Base-by-base conservation (phyloP, 2,329 filamentous ascomycete species). In the Scytalidium sp. region DNA sequence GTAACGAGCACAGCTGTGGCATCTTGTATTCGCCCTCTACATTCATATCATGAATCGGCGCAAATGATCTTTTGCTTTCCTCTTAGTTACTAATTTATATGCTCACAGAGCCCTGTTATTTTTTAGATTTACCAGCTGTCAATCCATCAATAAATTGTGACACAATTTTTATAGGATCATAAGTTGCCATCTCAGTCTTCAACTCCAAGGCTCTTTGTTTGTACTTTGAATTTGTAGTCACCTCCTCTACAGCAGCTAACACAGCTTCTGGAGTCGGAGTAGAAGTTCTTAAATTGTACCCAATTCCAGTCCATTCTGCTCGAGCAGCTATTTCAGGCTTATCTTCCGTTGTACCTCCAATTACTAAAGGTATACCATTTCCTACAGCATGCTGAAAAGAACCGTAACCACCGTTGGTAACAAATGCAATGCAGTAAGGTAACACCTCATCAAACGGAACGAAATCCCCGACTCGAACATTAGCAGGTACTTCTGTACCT, bases 381-480 rank as follows among this genome's bases (percentile, higher is more conserved):
- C 52, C 49, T 3, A 70, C 55, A 13, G 59, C 59, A 44, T 69
- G 66, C 39, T 66, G 62, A 10, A 70, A 61, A 3, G 61, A 64
- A 19, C 67, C 67, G 46, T 68, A 71, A 2, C 68, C 67, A 40
- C 67, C 68, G 36, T 68, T 70, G 0, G 64, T 65, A 19, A 71
- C 58, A 32, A 70, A 64, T 1, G 67, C 51, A 27, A 63, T 58
- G 17, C 58, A 57, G 52, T 69, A 45, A 13, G 62, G 63, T 2
- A 71, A 58, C 3, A 70, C 43, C 9, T 65, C 57, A 43, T 70
- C 66, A 46, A 65, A 70, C 11, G 68, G 66, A 17, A 71, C 61
- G 46, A 62, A 71, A 41, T 68, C 64, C n/a, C 59, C 62, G 5
- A 69, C 64, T 21, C 63, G 56, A 2, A 56, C 55, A 44, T 69